Percentiles rank a stretch among this genome's conserved stretches.
Conservation (phyloP, 1,139 yeast genomes). For the Candida dubliniensis region DNA sequence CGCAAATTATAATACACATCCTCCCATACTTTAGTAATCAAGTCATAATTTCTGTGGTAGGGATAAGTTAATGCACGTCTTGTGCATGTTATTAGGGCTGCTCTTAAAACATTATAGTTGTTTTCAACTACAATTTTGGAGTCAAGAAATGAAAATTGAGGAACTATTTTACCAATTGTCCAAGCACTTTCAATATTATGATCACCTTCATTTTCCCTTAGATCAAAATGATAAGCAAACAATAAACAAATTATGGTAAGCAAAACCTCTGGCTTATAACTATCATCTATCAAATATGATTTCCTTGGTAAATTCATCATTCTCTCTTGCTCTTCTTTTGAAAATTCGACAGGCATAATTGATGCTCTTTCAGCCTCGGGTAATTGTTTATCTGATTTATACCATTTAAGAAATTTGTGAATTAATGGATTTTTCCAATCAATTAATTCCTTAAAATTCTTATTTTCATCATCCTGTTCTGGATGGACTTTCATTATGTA, state of each 20-base stretch:
- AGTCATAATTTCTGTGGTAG: conserved; percentile 66
- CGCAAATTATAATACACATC: conserved; percentile 68
- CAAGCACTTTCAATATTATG: conserved; percentile 87
- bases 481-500: conserved; percentile 60
- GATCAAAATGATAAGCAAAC: conserved; percentile 74
- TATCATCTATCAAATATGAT: conserved; percentile 53
- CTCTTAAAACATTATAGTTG: conserved; percentile 36
- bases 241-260: conserved; percentile 63
- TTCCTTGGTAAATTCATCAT: conserved; percentile 71
- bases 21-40: conserved; percentile 65
- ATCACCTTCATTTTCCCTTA: conserved; percentile 74
- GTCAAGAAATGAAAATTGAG: conserved; percentile 76
- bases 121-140: conserved; percentile 38
- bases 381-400: conserved; percentile 33
- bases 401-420: conserved; percentile 49
- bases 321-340: conserved; percentile 59
- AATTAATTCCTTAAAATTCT: conserved; percentile 51
- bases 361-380: conserved; percentile 24
- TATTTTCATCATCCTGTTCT: conserved; percentile 55
- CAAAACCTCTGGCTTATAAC: conserved; percentile 49
- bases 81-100: conserved; percentile 58
- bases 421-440: conserved; percentile 57
- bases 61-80: conserved; percentile 81
- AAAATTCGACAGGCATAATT: conserved; percentile 49
- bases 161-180: conserved; percentile 84